Evolutionary conservation across 306 rosid species (phyloP).

Genomic region (Prunus kanzakura): DNA sequence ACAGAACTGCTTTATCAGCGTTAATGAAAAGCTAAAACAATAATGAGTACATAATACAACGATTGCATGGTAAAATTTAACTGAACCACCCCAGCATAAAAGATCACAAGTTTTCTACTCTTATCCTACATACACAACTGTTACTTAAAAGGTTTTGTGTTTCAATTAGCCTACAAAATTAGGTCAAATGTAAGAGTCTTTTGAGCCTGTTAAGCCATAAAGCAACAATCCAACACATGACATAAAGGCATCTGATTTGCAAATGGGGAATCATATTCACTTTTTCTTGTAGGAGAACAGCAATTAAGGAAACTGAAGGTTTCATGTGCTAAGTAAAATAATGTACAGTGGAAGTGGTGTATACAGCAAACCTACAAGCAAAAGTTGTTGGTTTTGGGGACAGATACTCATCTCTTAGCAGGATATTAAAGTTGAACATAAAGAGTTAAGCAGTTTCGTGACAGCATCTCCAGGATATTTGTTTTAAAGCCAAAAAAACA

Average conservation of each 20-base stretch:
- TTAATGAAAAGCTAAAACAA: background rate
- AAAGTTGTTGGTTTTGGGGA: background rate
- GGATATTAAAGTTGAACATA: background rate
- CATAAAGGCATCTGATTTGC: background rate
- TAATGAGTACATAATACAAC: background rate
- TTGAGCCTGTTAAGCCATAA: background rate
- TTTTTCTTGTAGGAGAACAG: background rate
- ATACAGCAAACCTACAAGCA: background rate
- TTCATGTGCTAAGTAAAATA: background rate
- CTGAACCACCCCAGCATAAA: background rate
- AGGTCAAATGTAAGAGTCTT: background rate
- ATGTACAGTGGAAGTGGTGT: background rate
- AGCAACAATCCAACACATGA: background rate
- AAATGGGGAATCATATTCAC: background rate
- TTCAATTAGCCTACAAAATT: background rate
- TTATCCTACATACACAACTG: background rate
- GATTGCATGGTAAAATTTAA: background rate
- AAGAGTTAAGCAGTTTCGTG: background rate
- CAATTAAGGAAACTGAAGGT: background rate
- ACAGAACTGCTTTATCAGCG: background rate
- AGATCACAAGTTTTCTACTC: background rate
- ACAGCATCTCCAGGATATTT: background rate
- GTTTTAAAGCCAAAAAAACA: background rate
- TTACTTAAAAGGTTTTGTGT: background rate
- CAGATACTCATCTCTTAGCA: background rate